A percentile compares a stretch with the other conserved stretches of the same genome.
Evolutionary conservation across 805 yeast species (phyloP).

Genomic region (Kluyveromyces starmeri): DNA sequence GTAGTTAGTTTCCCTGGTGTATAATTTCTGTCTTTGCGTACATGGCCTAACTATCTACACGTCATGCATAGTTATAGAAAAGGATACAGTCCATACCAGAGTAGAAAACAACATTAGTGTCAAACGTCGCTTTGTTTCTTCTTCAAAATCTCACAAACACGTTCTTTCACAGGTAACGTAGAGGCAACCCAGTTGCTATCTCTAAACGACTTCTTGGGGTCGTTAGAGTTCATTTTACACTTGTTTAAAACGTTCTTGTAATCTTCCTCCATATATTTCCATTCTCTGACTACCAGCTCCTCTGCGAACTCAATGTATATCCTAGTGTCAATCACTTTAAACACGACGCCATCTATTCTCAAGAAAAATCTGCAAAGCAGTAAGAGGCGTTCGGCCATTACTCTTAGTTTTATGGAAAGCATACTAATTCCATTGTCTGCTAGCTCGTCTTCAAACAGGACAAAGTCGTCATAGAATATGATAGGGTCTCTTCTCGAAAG

Average conservation of each 20-base stretch:
- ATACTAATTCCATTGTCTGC: constrained; percentile 93
- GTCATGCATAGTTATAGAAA: no score
- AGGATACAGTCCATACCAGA: no score
- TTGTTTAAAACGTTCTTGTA: constrained; percentile 39
- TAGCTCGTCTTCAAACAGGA: constrained; percentile 86
- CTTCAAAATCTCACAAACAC: constrained; percentile 27
- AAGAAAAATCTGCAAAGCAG: constrained; percentile 70
- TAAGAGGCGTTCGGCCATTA: constrained; percentile 74
- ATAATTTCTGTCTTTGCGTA: no score
- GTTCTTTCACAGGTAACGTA: constrained; percentile 40
- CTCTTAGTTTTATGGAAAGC: constrained; percentile 70
- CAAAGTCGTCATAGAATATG: constrained; percentile 78
- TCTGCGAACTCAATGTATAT: constrained; percentile 59
- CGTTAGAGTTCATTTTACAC: constrained; percentile 42
- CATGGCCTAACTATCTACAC: no score
- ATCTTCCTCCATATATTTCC: constrained; percentile 55
- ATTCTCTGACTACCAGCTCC: constrained; percentile 62
- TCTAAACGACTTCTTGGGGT: constrained; percentile 58
- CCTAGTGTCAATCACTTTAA: constrained; percentile 79
- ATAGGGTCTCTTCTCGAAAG: constrained; percentile 75
- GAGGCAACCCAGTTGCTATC: constrained; percentile 82
- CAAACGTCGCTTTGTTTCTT: neutral
- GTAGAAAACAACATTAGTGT: no score
- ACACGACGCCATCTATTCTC: constrained; percentile 82
- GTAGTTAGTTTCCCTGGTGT: no score